These are phyloP conservation scores for Beauveria scarabaeidicola DNA, from an alignment of 2,329 filamentous ascomycete species.

Conservation along the genomic window DNA sequence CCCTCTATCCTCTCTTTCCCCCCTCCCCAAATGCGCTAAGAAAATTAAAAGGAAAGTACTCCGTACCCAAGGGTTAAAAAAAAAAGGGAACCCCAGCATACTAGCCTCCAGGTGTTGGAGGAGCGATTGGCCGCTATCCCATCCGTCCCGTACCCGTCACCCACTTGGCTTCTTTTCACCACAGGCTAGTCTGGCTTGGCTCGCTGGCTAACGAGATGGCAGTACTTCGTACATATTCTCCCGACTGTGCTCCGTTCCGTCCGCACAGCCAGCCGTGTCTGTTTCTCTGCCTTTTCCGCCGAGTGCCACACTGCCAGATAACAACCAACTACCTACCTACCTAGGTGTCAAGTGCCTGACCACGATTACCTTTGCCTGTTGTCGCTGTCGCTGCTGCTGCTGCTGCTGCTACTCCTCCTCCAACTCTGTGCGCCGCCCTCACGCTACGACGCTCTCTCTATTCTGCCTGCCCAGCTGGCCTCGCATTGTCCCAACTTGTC, in stretches of 20 bases:
- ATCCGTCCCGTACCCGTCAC: slow-evolving; percentile 9
- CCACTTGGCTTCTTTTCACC: slow-evolving; percentile 6
- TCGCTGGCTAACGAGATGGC: slow-evolving; percentile 4
- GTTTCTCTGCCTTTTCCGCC: background rate
- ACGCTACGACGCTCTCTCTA: background rate
- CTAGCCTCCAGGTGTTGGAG: background rate
- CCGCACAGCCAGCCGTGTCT: slow-evolving; percentile 4
- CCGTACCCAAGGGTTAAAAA: background rate
- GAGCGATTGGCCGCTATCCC: slow-evolving; percentile 9
- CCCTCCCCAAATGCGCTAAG: background rate
- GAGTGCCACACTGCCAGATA: background rate
- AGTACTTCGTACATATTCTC: slow-evolving; percentile 10
- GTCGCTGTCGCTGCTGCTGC: background rate
- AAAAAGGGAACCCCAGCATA: background rate
- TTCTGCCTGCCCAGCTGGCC: background rate
- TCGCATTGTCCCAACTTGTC: background rate
- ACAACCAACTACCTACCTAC: background rate
- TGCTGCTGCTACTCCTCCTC: background rate
- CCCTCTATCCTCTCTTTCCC: background rate
- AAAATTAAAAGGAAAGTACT: background rate
- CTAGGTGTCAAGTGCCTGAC: background rate
- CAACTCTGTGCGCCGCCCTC: background rate
- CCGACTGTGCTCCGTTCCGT: slow-evolving; percentile 8
- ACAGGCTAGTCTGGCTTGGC: slow-evolving; percentile 6
- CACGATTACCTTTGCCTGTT: background rate